Conservation (phyloP, 495 filamentous ascomycete species). For the Aspergillus saccharolyticus region DNA sequence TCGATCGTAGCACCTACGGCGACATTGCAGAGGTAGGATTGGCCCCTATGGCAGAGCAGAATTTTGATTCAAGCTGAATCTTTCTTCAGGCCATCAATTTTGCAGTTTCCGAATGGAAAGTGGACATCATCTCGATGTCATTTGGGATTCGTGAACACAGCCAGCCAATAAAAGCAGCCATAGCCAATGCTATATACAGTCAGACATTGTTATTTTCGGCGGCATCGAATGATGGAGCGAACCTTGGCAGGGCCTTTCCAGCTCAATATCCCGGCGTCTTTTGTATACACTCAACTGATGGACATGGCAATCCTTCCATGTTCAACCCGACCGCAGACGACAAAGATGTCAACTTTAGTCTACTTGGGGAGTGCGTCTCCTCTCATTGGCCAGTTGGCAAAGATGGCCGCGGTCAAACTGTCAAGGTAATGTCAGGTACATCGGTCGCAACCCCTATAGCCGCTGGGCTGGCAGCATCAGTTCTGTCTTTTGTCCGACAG, state of each 20-base stretch:
- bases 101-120: conserved; percentile 28
- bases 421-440: conserved; percentile 25
- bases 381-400: conserved; percentile 25
- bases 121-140: conserved; percentile 35
- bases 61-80: conserved; percentile 15
- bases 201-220: conserved; percentile 28
- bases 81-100: conserved; percentile 27
- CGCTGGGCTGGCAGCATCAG: conserved; percentile 24
- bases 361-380: conserved; percentile 30
- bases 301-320: conserved; percentile 26
- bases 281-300: conserved; percentile 33
- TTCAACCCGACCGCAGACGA: conserved; percentile 31
- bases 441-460: conserved; percentile 32
- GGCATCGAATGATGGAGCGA: conserved; percentile 32
- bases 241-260: conserved; percentile 28
- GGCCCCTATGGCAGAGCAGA: conserved; percentile 9
- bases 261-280: conserved; percentile 29
- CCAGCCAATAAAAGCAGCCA: conserved; percentile 22
- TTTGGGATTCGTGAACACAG: conserved; percentile 27
- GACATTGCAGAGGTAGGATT: conserved; percentile 27
- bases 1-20: conserved; percentile 20
- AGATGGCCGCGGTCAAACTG: conserved; percentile 17
- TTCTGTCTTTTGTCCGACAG: conserved; percentile 25
- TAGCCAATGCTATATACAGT: conserved; percentile 21
- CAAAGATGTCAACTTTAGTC: conserved; percentile 29